Conservation (phyloP, 2,329 filamentous ascomycete species). For the Teratosphaeria gauchensis region DNA sequence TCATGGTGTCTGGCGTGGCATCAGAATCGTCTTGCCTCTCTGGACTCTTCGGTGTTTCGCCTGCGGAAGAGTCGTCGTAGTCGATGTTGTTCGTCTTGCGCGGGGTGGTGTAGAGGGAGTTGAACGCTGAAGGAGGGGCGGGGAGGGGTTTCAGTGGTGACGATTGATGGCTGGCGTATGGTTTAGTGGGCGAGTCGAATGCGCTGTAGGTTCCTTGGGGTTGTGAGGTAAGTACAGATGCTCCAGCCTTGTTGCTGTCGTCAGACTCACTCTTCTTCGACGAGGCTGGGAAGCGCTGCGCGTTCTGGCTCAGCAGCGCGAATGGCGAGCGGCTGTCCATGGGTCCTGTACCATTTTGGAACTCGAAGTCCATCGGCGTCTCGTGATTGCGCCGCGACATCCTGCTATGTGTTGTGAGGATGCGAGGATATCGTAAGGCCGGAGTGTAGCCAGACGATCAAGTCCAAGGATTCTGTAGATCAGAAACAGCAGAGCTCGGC, state of each 20-base stretch:
- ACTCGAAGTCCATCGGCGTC: slow-evolving; percentile 45
- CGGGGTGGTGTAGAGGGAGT: slow-evolving; percentile 29
- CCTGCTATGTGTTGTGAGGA: neutral
- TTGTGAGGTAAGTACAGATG: neutral
- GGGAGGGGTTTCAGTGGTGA: slow-evolving; percentile 31
- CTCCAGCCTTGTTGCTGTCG: neutral
- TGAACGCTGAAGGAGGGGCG: slow-evolving; percentile 25
- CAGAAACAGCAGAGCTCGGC: neutral
- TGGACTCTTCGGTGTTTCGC: slow-evolving; percentile 40
- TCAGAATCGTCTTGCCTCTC: slow-evolving; percentile 29
- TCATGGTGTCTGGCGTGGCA: slow-evolving; percentile 18
- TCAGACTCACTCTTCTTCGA: slow-evolving; percentile 12
- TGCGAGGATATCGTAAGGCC: neutral
- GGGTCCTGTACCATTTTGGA: slow-evolving; percentile 37
- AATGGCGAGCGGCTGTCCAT: slow-evolving; percentile 41
- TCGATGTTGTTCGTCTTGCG: slow-evolving; percentile 25
- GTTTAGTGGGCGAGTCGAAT: slow-evolving; percentile 41
- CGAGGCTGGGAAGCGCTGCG: slow-evolving; percentile 18
- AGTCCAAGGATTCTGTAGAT: neutral
- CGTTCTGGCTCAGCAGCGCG: slow-evolving; percentile 27
- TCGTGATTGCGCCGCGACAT: slow-evolving; percentile 9
- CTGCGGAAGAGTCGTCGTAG: slow-evolving; percentile 37
- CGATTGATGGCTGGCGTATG: slow-evolving; percentile 35
- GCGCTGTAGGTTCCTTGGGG: slow-evolving; percentile 19
- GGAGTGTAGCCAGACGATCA: neutral